Base-by-base conservation (phyloP, 345 rosid species). In the Boechera retrofracta region DNA sequence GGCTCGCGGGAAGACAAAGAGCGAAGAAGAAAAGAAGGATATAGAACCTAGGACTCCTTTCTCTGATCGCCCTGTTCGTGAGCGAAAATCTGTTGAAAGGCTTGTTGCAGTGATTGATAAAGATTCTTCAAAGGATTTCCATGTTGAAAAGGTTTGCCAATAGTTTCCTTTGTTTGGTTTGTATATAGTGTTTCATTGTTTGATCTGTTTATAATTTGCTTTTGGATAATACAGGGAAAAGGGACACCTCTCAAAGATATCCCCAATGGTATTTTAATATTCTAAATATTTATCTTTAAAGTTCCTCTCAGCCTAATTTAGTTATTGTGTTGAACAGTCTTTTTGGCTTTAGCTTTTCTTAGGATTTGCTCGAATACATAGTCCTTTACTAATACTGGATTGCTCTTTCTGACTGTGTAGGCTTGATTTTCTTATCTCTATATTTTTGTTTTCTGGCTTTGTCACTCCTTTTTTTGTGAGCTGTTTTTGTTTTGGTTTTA, bases 1-100 rank as follows among this genome's bases (percentile, higher is more conserved):
- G 81, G 75, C n/a, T 68, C 83, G 73, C 7, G 85, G 79, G 79
- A 87, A 81, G 83, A 78, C 76, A 31, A 86, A 72, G 75, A 55
- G 32, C 38, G 84, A 64, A 53, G 75, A 80, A 71, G 87, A 73
- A 73, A 82, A 79, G 81, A 85, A 84, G 73, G 87, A 82, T 70
- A 61, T 38, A 31, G 91, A 83, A 80, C 86, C 72, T 13, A 85
- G 81, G 81, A 91, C 98, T 73, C 97, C 93, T 84, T 66, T 67
- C 58, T 77, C 78, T 69, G 92, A 91, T 81, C 89, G 98, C 67
- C 98, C 97, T 16, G 95, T 90, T 68, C 91, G 98, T 21, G 97
- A 92, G 84, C 83, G 98, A 13, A 94, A 90, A 75, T 87, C 93
- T 71, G 98, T 92, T 74, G 98, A 94, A 78, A 90, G 98, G 84